Conservation (phyloP, 768 basidiomycete species). For the Floccularia luteovirens region DNA sequence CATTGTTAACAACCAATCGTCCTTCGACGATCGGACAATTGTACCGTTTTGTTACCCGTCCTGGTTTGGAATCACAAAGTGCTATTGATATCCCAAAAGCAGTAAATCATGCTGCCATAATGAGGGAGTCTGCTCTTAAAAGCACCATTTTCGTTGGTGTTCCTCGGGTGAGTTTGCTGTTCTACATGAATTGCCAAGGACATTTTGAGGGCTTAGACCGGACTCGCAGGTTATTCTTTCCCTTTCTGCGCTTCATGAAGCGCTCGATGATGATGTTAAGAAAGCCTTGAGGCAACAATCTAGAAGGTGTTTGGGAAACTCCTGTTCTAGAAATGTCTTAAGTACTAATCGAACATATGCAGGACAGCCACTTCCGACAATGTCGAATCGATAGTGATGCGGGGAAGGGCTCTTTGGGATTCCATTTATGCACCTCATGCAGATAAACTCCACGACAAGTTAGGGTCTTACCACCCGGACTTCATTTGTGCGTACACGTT, state of each 20-base stretch:
- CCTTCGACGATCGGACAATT: slow-evolving; percentile 74
- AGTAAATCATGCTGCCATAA: slow-evolving; percentile 70
- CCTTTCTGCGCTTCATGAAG: slow-evolving; percentile 68
- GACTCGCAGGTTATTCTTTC: slow-evolving; percentile 68
- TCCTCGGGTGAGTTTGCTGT: slow-evolving; percentile 52
- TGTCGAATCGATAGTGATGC: slow-evolving; percentile 59
- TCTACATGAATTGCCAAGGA: slow-evolving; percentile 1
- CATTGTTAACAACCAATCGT: slow-evolving; percentile 75
- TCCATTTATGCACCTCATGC: slow-evolving; percentile 86
- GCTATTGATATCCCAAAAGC: slow-evolving; percentile 44
- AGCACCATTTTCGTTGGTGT: slow-evolving; percentile 86
- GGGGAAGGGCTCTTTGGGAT: slow-evolving; percentile 73
- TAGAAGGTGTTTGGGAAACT: slow-evolving; percentile 40
- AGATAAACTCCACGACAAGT: slow-evolving; percentile 82
- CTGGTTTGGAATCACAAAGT: slow-evolving; percentile 27
- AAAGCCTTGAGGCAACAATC: slow-evolving; percentile 57
- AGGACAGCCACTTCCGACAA: slow-evolving; percentile 57
- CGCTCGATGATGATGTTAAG: slow-evolving; percentile 78
- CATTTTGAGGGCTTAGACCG: slow-evolving; percentile 9
- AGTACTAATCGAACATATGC: slow-evolving; percentile 7
- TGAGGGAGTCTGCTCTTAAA: slow-evolving; percentile 87
- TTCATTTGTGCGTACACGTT: slow-evolving; percentile 73
- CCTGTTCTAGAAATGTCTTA: not conserved
- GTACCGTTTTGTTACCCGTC: slow-evolving; percentile 68
- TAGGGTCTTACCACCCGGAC: slow-evolving; percentile 86